Conservation (phyloP, 225 moss, liverwort and hornwort species). For the Lunularia cruciata region DNA sequence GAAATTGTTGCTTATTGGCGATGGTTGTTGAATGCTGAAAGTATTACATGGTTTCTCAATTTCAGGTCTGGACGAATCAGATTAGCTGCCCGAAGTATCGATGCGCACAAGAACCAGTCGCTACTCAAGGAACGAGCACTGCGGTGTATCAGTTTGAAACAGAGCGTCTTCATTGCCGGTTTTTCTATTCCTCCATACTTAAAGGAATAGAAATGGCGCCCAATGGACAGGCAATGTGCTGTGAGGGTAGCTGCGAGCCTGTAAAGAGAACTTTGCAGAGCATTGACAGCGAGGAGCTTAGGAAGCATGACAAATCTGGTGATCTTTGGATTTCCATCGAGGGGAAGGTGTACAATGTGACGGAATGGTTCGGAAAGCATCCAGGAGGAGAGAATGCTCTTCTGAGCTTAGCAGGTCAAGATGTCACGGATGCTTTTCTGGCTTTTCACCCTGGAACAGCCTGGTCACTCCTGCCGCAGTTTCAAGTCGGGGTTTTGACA, state of each 20-base stretch:
- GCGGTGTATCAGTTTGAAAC: no score
- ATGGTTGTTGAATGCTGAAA: no score
- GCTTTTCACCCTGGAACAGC: constrained; percentile 85
- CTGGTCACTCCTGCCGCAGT: constrained; percentile 71
- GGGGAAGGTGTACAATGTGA: constrained; percentile 92
- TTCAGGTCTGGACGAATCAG: no score
- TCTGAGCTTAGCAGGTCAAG: constrained; percentile 86
- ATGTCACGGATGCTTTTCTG: constrained; percentile 94
- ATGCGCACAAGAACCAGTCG: no score
- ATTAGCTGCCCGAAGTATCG: no score
- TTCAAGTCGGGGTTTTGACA: constrained; percentile 61
- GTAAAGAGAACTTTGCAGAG: constrained; percentile 24
- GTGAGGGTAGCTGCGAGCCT: neutral
- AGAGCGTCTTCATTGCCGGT: no score
- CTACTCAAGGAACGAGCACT: no score
- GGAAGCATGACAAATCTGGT: constrained; percentile 57
- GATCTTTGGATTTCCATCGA: constrained; percentile 92
- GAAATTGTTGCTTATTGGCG: no score
- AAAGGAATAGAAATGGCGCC: neutral
- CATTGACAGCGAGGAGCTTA: constrained; percentile 73
- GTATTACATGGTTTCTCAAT: no score
- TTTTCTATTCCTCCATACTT: neutral
- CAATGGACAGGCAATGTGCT: constrained; percentile 4
- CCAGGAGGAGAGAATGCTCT: constrained; percentile 89
- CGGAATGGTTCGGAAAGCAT: constrained; percentile 68